Evolutionary conservation across 208 protist species (phyloP).

Genomic region (Crithidia expoeki): DNA sequence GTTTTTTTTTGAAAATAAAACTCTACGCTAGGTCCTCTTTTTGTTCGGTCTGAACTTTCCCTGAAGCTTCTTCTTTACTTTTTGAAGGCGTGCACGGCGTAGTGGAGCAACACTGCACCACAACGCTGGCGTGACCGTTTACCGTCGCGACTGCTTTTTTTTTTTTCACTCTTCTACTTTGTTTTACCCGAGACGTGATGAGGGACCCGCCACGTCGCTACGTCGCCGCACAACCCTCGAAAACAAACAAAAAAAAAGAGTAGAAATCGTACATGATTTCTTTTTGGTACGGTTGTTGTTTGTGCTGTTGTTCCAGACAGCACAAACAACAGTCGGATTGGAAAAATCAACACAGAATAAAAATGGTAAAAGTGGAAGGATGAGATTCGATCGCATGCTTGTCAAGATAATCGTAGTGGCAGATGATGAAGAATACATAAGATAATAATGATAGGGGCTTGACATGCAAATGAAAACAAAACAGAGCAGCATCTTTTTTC

Average conservation of each 20-base stretch:
- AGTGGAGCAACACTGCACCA: background rate
- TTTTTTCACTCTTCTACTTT: too few species aligned
- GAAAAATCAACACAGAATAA: background rate
- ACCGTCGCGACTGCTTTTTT: too few species aligned
- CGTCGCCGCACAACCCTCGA: background rate
- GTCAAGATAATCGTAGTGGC: background rate
- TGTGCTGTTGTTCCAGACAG: background rate
- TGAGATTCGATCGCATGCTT: background rate
- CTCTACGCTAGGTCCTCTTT: conserved; percentile 1
- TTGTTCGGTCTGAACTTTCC: conserved; percentile 1
- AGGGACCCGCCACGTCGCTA: background rate
- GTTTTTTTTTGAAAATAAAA: too few species aligned
- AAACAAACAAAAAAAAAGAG: conserved; percentile 9
- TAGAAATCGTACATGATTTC: conserved; percentile 3
- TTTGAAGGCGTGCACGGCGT: conserved; percentile 6
- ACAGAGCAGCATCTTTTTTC: conserved; percentile 14
- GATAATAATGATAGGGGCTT: background rate
- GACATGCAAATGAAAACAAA: background rate
- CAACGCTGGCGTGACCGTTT: background rate
- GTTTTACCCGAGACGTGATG: too few species aligned
- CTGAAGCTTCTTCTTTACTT: background rate
- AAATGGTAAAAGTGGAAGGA: conserved; percentile 2
- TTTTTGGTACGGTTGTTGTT: conserved; percentile 14
- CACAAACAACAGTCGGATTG: conserved; percentile 5
- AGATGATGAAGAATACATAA: background rate